Evolutionary conservation across 164 flowering plant genomes (phyloP).

Genomic region (Stephania cephalantha): DNA sequence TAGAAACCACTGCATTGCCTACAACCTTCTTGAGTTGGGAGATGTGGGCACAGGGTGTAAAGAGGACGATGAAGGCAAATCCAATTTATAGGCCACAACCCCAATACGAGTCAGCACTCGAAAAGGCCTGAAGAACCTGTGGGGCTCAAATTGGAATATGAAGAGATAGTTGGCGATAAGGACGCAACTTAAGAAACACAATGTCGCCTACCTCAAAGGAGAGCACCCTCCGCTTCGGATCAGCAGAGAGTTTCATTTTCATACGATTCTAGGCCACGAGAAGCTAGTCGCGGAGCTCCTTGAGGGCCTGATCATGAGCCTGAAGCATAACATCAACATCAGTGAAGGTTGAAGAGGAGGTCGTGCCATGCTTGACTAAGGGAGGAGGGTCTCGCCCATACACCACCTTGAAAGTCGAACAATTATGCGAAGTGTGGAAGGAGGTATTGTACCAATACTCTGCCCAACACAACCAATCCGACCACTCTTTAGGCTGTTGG

Average conservation of each 20-base stretch:
- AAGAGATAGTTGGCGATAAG: not conserved
- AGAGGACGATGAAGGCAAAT: slow-evolving; percentile 12
- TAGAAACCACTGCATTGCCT: too few species aligned
- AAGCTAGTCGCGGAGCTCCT: not conserved
- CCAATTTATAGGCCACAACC: not conserved
- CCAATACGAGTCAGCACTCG: not conserved
- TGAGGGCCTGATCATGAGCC: not conserved
- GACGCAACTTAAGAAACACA: not conserved
- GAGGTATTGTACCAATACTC: not conserved
- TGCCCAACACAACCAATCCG: not conserved
- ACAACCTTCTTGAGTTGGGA: too few species aligned
- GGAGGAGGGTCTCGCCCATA: not conserved
- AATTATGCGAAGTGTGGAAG: not conserved
- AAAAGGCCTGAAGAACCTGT: not conserved
- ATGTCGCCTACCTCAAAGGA: too few species aligned
- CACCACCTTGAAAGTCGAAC: not conserved
- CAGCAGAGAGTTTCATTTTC: not conserved
- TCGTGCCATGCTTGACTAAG: not conserved
- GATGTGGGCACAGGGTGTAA: slow-evolving; percentile 31
- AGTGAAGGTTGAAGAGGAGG: not conserved
- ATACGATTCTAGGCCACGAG: not conserved
- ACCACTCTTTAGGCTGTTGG: not conserved
- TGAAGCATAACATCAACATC: not conserved
- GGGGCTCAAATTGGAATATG: not conserved
- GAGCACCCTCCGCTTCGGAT: too few species aligned